These are phyloP conservation scores for Hypoxylon sp. DNA, from an alignment of 2,329 filamentous ascomycete species.

Conservation along the genomic window DNA sequence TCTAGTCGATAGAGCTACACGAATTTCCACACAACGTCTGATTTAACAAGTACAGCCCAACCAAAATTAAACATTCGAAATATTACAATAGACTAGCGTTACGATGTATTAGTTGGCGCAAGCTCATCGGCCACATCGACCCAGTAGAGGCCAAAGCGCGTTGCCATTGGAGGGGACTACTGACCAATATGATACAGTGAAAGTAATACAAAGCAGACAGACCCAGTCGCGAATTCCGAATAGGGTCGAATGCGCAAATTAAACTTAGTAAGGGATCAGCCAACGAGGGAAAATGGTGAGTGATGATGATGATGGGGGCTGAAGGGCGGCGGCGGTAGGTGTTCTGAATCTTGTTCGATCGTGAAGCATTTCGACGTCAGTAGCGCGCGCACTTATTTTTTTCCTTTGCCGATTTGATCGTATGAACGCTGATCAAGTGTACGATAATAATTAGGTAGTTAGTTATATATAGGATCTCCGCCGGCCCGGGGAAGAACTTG, in stretches of 20 bases:
- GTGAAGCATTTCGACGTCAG: conserved; percentile 57
- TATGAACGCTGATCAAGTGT: conserved; percentile 28
- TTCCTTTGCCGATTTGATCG: conserved; percentile 38
- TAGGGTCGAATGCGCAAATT: conserved; percentile 46
- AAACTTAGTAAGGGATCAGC: conserved; percentile 40
- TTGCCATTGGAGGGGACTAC: conserved; percentile 53
- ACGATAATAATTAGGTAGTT: conserved; percentile 32
- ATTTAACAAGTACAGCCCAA: conserved; percentile 42
- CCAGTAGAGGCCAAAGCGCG: conserved; percentile 26
- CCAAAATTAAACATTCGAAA: conserved; percentile 54
- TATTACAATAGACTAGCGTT: conserved; percentile 52
- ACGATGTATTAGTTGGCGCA: conserved; percentile 47
- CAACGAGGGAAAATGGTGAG: conserved; percentile 42
- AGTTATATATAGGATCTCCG: conserved; percentile 52
- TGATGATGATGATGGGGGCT: conserved; percentile 43
- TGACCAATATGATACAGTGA: conserved; percentile 62
- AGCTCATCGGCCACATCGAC: conserved; percentile 31
- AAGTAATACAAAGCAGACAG: conserved; percentile 50
- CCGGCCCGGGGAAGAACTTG: conserved; percentile 45
- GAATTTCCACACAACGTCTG: conserved; percentile 32
- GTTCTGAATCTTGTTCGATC: conserved; percentile 48
- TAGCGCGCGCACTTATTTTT: conserved; percentile 41
- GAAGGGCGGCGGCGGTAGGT: conserved; percentile 46
- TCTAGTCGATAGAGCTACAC: conserved; percentile 40
- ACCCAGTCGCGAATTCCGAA: conserved; percentile 51